A percentile compares a stretch with the other conserved stretches of the same genome.
These are phyloP conservation scores for Rhizophora apiculata DNA, from an alignment of 345 rosid genomes.

Conservation along the genomic window DNA sequence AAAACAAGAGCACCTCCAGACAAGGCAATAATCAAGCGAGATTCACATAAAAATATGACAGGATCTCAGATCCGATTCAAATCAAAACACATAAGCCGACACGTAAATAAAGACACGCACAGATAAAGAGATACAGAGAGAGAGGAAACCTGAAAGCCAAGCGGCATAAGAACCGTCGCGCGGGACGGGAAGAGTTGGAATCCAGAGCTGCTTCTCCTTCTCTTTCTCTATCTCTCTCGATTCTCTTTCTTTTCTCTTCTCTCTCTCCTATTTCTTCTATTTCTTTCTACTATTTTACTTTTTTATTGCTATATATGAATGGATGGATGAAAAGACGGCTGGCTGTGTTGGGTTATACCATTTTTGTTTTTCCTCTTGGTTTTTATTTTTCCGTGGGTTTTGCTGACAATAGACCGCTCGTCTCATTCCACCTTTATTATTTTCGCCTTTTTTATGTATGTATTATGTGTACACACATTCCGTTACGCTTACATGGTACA, in stretches of 20 bases:
- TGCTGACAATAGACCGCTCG: too few relatives aligned
- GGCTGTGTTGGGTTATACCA: too few relatives aligned
- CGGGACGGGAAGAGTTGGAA: constrained; percentile 63
- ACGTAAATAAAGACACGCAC: not conserved
- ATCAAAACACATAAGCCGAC: constrained; percentile 3
- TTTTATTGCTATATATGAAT: too few relatives aligned
- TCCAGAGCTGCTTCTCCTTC: constrained; percentile 52
- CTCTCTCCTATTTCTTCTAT: not conserved
- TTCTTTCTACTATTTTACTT: too few relatives aligned
- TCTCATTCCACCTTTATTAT: too few relatives aligned
- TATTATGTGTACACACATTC: not conserved
- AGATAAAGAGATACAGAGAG: not conserved
- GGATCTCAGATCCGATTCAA: constrained; percentile 24
- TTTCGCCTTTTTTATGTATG: too few relatives aligned
- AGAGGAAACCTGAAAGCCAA: constrained; percentile 53
- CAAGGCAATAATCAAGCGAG: not conserved
- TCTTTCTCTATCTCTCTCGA: not conserved
- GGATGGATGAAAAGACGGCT: too few relatives aligned
- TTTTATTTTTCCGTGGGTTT: too few relatives aligned
- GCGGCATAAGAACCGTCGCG: constrained; percentile 79
- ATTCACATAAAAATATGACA: not conserved
- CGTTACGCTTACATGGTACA: too few relatives aligned
- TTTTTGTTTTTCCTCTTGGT: too few relatives aligned
- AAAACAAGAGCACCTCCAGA: not conserved
- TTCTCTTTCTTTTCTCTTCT: not conserved